A percentile compares a stretch with the other conserved stretches of the same genome.
Evolutionary conservation across 345 rosid species (phyloP).

Genomic region (Rhodamnia rubescens): DNA sequence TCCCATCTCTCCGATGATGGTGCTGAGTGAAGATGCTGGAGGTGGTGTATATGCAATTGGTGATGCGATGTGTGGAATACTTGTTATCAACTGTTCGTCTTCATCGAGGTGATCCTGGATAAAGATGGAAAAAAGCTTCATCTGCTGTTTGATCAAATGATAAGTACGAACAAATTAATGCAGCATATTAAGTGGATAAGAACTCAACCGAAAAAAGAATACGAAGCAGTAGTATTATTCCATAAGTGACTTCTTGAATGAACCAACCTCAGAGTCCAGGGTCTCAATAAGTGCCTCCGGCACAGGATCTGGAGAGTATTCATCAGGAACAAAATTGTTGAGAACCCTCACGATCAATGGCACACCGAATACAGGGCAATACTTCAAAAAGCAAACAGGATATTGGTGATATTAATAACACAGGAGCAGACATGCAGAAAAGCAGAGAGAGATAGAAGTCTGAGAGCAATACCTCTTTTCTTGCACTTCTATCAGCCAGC

Average conservation of each 20-base stretch:
- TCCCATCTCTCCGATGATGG: constrained; percentile 45
- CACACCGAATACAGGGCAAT: constrained; percentile 64
- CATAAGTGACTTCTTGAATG: neutral
- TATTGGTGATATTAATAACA: neutral
- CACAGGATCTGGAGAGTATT: constrained; percentile 70
- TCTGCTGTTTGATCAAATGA: neutral
- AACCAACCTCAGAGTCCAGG: constrained; percentile 61
- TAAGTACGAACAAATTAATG: neutral
- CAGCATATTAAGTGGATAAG: neutral
- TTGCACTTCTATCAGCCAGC: constrained; percentile 57
- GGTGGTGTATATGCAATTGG: constrained; percentile 59
- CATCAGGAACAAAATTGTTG: constrained; percentile 72
- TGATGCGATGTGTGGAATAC: constrained; percentile 51
- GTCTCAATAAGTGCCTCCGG: constrained; percentile 52
- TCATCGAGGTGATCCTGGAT: constrained; percentile 36
- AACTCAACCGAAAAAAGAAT: neutral
- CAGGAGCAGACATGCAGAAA: neutral
- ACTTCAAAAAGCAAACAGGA: constrained; percentile 23
- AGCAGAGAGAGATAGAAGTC: neutral
- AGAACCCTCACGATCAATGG: constrained; percentile 57
- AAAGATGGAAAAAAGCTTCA: neutral
- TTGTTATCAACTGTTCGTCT: constrained; percentile 28
- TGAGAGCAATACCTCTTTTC: constrained; percentile 54
- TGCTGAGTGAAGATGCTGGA: constrained; percentile 29
- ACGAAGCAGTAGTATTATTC: neutral